Evolutionary conservation across 352 stramenopile species (phyloP).

Genomic region (Globisporangium cystogenes): DNA sequence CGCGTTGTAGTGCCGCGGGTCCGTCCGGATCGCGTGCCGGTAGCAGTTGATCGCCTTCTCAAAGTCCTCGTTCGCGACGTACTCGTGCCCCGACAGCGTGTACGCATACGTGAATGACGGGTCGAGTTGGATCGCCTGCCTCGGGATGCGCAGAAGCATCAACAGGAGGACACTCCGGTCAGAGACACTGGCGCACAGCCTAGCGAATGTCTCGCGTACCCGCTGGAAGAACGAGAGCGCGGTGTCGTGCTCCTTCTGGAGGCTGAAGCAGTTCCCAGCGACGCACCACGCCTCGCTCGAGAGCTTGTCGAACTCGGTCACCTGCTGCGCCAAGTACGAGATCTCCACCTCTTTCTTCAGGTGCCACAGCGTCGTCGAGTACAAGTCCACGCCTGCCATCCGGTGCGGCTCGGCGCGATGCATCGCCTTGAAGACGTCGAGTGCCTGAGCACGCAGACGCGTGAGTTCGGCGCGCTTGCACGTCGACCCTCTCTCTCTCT

Average conservation of each 20-base stretch:
- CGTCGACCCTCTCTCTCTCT: too few species aligned
- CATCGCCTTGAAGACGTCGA: constrained; percentile 88
- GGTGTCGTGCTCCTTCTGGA: constrained; percentile 97
- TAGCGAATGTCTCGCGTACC: constrained; percentile 17
- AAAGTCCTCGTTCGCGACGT: constrained; percentile 97
- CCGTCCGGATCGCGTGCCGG: constrained; percentile 89
- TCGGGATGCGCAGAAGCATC: neutral
- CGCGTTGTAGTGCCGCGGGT: constrained; percentile 92
- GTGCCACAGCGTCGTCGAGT: constrained; percentile 96
- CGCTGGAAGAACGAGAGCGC: constrained; percentile 96
- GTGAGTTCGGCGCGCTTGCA: too few species aligned
- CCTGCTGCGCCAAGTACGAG: constrained; percentile 94
- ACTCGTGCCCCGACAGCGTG: constrained; percentile 97
- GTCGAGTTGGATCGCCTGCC: constrained; percentile 91
- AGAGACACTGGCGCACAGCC: too few species aligned
- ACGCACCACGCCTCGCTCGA: constrained; percentile 95
- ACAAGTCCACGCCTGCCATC: constrained; percentile 92
- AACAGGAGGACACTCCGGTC: neutral
- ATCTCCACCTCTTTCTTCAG: constrained; percentile 97
- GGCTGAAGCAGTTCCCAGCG: constrained; percentile 97
- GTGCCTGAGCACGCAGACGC: constrained; percentile 36
- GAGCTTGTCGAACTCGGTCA: constrained; percentile 91
- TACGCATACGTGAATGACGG: constrained; percentile 97
- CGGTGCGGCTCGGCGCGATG: constrained; percentile 88
- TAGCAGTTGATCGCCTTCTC: constrained; percentile 96